Base-by-base conservation (phyloP, 2,329 filamentous ascomycete species). In the Davidsoniella neocaledoniae region DNA sequence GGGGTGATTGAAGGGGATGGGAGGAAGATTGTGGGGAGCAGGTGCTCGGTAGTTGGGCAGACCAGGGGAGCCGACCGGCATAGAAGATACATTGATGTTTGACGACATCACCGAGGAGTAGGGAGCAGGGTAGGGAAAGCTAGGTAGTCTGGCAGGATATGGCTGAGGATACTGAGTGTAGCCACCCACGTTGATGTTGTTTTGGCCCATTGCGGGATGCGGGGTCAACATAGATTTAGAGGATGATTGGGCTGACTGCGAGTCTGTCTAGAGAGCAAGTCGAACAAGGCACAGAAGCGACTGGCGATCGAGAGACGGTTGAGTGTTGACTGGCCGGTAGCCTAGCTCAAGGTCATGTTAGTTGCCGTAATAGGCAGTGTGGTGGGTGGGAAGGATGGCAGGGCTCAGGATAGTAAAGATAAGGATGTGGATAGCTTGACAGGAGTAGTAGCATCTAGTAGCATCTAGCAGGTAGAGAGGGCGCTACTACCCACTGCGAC, bases 281-380 rank as follows among this genome's bases (percentile, higher is more conserved):
- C n/a, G 38, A 33, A 38, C 38, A 40, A 23, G 17, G 16, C 26
- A 9, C 14, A 33, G 26, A 10, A 19, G 39, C 14, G 14, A 23
- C 12, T 26, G 41, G 21, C 33, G 44, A 23, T 37, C 38, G 33
- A 38, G 36, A n/a, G 14, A 38, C 39, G 39, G 38, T 14, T 43
- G 23, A 42, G 25, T 29, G 29, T 17, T 43, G 17, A 49, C 39
- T 43, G 36, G 26, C 47, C 47, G 47, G 47, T 36, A 17, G 25
- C 29, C 41, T 49, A 49, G 40, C 47, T 42, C 26, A 49, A 33
- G 29, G 8, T 33, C 29, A 33, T 49, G 47, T 49, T 49, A 49
- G 40, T 49, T 49, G 39, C 47, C 47, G 40, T 49, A 49, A 49
- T 43, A 43, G 47, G 47, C 40, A 49, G 38, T 48, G 25, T 14